Conservation (phyloP, 108 stramenopile species). For the Cyclotella sp. region DNA sequence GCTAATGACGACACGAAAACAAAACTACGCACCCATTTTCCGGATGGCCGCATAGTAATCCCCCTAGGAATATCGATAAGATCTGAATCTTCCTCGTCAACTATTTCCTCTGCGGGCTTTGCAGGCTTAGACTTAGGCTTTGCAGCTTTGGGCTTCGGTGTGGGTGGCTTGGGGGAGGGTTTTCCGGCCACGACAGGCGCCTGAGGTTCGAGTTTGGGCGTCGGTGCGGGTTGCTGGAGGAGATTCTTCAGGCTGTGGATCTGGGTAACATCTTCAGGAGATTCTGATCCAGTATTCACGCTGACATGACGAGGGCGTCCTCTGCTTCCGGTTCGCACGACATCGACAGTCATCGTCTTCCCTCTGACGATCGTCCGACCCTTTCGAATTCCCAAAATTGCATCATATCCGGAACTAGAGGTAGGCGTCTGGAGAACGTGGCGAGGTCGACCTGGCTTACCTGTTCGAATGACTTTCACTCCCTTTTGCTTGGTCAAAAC, state of each 20-base stretch:
- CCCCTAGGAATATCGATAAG: conserved; percentile 72
- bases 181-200: background rate
- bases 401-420: background rate
- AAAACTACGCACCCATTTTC: conserved; percentile 69
- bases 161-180: background rate
- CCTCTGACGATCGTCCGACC: background rate
- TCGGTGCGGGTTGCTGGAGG: background rate
- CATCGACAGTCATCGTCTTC: background rate
- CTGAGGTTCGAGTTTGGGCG: background rate
- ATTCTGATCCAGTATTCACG: background rate
- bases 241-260: background rate
- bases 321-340: background rate
- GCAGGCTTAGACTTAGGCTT: background rate
- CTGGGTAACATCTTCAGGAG: background rate
- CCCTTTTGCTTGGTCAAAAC: background rate
- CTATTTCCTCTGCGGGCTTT: background rate
- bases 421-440: background rate
- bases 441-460: background rate
- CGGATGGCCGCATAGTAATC: conserved; percentile 86
- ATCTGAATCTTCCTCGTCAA: conserved; percentile 11
- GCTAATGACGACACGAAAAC: background rate
- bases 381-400: background rate
- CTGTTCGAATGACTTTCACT: background rate
- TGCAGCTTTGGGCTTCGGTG: background rate
- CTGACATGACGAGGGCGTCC: background rate